Evolutionary conservation across 495 filamentous ascomycete genomes (phyloP).

Genomic region (Jackrogersella minutella): DNA sequence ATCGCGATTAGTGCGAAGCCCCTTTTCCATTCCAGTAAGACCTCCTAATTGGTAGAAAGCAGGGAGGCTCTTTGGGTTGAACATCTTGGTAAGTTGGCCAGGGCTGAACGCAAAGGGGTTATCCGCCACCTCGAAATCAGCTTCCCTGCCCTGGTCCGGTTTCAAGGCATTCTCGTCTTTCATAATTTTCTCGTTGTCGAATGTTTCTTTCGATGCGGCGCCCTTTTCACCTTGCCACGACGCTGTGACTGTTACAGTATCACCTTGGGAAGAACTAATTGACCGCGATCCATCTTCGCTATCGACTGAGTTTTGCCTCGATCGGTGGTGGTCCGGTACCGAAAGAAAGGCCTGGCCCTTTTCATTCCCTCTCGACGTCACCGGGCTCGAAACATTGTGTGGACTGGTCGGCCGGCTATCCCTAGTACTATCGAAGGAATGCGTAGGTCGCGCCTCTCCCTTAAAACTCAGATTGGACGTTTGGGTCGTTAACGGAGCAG

Average conservation of each 20-base stretch:
- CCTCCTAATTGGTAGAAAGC: conserved; percentile 76
- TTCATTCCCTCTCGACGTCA: conserved; percentile 54
- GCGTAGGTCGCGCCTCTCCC: conserved; percentile 63
- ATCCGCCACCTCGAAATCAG: conserved; percentile 69
- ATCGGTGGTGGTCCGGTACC: conserved; percentile 56
- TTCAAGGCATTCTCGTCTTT: conserved; percentile 64
- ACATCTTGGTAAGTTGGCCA: conserved; percentile 75
- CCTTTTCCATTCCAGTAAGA: conserved; percentile 70
- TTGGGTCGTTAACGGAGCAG: conserved; percentile 49
- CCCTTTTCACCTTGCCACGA: conserved; percentile 52
- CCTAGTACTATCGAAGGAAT: conserved; percentile 72
- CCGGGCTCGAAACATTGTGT: conserved; percentile 85
- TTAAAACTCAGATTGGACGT: conserved; percentile 35
- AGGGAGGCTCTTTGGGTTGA: conserved; percentile 76
- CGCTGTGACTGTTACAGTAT: conserved; percentile 49
- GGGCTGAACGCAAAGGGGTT: conserved; percentile 77
- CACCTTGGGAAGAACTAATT: conserved; percentile 52
- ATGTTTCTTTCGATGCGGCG: conserved; percentile 40
- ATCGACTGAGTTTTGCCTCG: conserved; percentile 63
- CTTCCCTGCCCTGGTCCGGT: conserved; percentile 70
- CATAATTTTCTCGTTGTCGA: conserved; percentile 59
- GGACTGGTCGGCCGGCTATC: conserved; percentile 87
- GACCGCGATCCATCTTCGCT: conserved; percentile 60
- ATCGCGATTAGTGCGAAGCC: conserved; percentile 69
- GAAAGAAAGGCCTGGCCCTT: conserved; percentile 57